These are phyloP conservation scores for Aspergillus novoparasiticus DNA, from an alignment of 2,329 filamentous ascomycete genomes.

Conservation along the genomic window DNA sequence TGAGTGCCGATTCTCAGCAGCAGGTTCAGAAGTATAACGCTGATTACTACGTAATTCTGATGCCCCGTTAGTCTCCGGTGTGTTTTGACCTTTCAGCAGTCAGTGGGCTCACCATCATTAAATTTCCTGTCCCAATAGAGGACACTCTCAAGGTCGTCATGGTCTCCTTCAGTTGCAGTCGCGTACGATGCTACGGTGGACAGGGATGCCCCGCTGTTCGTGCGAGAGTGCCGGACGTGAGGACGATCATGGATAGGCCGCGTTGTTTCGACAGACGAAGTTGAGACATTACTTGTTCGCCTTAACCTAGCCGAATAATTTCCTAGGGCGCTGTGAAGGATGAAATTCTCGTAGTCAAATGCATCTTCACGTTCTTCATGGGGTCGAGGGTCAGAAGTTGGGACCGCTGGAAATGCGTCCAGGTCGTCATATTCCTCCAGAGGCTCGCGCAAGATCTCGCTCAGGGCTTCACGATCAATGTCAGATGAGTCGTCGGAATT, in stretches of 20 bases:
- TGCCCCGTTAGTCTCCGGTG: neutral
- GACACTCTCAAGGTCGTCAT: conserved; percentile 45
- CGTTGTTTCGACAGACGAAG: conserved; percentile 56
- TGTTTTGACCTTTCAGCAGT: neutral
- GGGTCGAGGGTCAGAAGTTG: conserved; percentile 62
- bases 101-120: conserved; percentile 33
- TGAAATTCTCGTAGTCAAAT: conserved; percentile 96
- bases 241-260: conserved; percentile 30
- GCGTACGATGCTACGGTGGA: conserved; percentile 66
- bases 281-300: conserved; percentile 41
- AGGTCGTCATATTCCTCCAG: conserved; percentile 42
- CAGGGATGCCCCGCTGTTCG: conserved; percentile 60
- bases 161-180: conserved; percentile 60
- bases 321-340: conserved; percentile 88
- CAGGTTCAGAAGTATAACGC: conserved; percentile 18
- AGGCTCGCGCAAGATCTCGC: conserved; percentile 53
- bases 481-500: conserved; percentile 36
- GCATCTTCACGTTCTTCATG: conserved; percentile 94
- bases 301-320: conserved; percentile 48
- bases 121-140: conserved; percentile 43
- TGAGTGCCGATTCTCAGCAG: conserved; percentile 16
- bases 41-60: conserved; percentile 31
- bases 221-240: conserved; percentile 47
- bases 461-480: conserved; percentile 66
- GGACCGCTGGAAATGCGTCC: conserved; percentile 36